These are phyloP conservation scores for Cephaloascus albidus DNA, from an alignment of 805 yeast species.

Conservation along the genomic window DNA sequence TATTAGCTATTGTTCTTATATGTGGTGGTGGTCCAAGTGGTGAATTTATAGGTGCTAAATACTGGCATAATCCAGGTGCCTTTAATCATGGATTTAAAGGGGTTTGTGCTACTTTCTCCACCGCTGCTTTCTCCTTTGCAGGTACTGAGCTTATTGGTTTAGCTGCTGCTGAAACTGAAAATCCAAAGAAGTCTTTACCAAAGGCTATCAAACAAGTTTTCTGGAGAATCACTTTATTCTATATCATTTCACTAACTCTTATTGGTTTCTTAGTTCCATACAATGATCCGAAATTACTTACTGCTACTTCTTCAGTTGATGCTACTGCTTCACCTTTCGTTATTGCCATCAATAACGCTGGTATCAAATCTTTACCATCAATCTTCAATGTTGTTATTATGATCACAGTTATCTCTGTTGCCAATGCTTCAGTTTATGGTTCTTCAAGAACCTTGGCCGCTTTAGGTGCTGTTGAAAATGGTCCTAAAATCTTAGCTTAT, in stretches of 20 bases:
- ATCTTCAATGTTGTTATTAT: constrained; percentile 23
- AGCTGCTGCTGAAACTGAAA: constrained; percentile 58
- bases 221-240: constrained; percentile 55
- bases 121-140: constrained; percentile 55
- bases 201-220: constrained; percentile 57
- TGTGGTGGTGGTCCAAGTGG: constrained; percentile 51
- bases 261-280: constrained; percentile 46
- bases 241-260: constrained; percentile 41
- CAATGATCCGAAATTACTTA: constrained; percentile 4
- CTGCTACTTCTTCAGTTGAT: constrained; percentile 9
- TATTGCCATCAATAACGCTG: constrained; percentile 22
- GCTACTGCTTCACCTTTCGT: constrained; percentile 26
- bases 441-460: constrained; percentile 21
- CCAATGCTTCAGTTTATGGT: constrained; percentile 26
- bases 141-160: constrained; percentile 61
- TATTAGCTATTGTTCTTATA: constrained; percentile 43
- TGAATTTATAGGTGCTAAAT: constrained; percentile 48
- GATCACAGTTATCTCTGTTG: constrained; percentile 22
- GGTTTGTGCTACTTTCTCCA: constrained; percentile 53
- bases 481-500: constrained; percentile 16
- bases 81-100: constrained; percentile 47
- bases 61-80: constrained; percentile 55
- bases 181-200: constrained; percentile 54
- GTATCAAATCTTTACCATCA: constrained; percentile 20
- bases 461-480: constrained; percentile 20